Evolutionary conservation across 129 eudicot species (phyloP), one percentile per base, ranked within the genome.

Genomic region (Cynara cardunculus): DNA sequence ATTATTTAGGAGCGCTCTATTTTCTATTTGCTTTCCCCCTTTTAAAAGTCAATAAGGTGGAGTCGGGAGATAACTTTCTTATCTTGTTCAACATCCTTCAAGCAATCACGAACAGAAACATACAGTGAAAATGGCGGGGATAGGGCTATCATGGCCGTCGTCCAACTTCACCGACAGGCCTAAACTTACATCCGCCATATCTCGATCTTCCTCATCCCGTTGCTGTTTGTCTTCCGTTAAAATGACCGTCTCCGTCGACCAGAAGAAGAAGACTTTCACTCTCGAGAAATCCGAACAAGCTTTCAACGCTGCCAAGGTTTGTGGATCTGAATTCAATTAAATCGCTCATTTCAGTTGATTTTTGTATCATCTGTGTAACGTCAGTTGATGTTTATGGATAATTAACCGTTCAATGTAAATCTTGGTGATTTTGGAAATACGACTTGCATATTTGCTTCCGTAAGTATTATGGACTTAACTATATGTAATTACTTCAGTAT

Each of bases 261-360:
- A 89, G 74, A 89, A 90, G 77, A 87, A 89, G 73, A 89, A 92
- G 76, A 85, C 93, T 34, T 95, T 32, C 76, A 86, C 97, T 76
- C 94, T 95, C 67, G 69, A 88, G 80, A 92, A 95, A 72, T 94
- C 99, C 1, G 90, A 94, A 87, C 93, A 94, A 65, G 97, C 99
- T 65, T 94, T 94, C 76, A 89, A 81, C 75, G 87, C 89, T 75
- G 97, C 99, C 34, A 95, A 95, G 97, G 97, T 95, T 25, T 64
- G 31, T 62, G 25, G n/a, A 16, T 77, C 26, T 62, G 3, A 25
- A 7, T 27, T 69, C 28, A 41, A 2, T 13, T 32, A 21, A 19
- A 41, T 34, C 12, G 2, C 14, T 44, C 0, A 10, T 24, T 64
- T 19, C 31, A 30, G 13, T 30, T 30, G 13, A 31, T 3, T 56